phyloP scores from a whole-genome alignment of 78 protist genomes.

The Isochrysis galbana region DNA sequence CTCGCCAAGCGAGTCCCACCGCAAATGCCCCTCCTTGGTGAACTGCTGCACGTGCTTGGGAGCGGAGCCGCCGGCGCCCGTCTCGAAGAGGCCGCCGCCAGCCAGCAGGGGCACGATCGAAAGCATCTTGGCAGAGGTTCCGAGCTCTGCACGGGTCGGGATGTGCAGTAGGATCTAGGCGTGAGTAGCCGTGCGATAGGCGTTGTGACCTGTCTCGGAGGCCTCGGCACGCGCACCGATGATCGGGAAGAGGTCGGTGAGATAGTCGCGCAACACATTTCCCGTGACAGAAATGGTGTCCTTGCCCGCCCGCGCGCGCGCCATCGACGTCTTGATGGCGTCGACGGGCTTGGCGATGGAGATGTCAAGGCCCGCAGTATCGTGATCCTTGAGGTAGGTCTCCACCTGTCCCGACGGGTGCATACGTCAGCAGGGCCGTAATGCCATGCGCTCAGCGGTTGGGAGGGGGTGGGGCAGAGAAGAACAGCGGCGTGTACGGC shows the following conservation, averaged over 20 bases:
- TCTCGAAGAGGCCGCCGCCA: slow-evolving; percentile 49
- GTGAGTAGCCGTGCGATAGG: too few relatives aligned
- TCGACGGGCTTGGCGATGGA: slow-evolving; percentile 18
- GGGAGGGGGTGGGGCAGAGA: slow-evolving; percentile 27
- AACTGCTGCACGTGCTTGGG: slow-evolving; percentile 55
- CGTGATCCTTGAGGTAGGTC: slow-evolving; percentile 39
- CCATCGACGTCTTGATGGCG: slow-evolving; percentile 1
- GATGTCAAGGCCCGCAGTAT: slow-evolving; percentile 43
- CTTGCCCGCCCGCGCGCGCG: slow-evolving; percentile 39
- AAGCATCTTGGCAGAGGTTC: slow-evolving; percentile 50
- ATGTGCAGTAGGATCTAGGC: too few relatives aligned
- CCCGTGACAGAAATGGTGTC: slow-evolving; percentile 55
- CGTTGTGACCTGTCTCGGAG: background rate
- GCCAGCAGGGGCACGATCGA: slow-evolving; percentile 60
- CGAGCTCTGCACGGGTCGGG: too few relatives aligned
- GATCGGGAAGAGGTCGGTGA: slow-evolving; percentile 43
- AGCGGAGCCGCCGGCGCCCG: slow-evolving; percentile 49
- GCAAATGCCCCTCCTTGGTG: slow-evolving; percentile 35
- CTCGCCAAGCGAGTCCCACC: slow-evolving; percentile 64
- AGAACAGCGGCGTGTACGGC: too few relatives aligned
- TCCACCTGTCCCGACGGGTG: too few relatives aligned
- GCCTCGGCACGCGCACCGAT: too few relatives aligned
- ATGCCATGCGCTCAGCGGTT: too few relatives aligned
- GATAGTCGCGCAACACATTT: slow-evolving; percentile 60
- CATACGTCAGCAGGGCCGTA: too few relatives aligned